Conservation (phyloP, 257 asterid genomes). For the Solanum gracilifrons region DNA sequence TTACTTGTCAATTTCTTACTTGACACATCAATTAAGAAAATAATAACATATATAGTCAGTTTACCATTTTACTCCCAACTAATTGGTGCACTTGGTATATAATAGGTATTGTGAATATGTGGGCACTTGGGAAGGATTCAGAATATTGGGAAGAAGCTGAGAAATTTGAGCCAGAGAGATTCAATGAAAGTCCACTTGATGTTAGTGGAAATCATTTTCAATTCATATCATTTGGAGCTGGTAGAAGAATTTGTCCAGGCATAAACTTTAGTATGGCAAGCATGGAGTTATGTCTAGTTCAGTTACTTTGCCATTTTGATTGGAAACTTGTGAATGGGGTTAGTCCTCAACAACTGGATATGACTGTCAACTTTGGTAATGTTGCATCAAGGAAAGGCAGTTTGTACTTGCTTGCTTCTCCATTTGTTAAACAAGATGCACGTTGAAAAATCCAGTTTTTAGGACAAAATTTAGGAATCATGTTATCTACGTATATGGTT, state of each 20-base stretch:
- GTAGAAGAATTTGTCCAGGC: constrained; percentile 23
- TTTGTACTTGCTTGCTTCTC: not conserved
- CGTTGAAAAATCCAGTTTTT: not conserved
- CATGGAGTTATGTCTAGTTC: constrained; percentile 16
- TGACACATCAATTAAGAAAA: too few relatives aligned
- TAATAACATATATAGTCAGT: too few relatives aligned
- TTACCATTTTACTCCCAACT: too few relatives aligned
- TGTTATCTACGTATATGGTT: not conserved
- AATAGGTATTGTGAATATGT: constrained; percentile 1
- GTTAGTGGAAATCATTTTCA: constrained; percentile 16
- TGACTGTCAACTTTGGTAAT: constrained; percentile 2
- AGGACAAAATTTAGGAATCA: not conserved
- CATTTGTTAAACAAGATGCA: not conserved
- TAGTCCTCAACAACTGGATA: constrained; percentile 6
- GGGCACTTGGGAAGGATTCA: constrained; percentile 13
- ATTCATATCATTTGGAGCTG: constrained; percentile 25
- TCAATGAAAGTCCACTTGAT: not conserved
- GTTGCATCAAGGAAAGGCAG: not conserved
- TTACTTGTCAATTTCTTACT: too few relatives aligned
- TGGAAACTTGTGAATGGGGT: constrained; percentile 9
- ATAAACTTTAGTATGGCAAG: constrained; percentile 11
- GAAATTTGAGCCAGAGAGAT: constrained; percentile 13
- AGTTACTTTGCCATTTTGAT: constrained; percentile 6
- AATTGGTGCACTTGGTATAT: too few relatives aligned
- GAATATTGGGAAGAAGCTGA: constrained; percentile 9